Evolutionary conservation across 108 stramenopile genomes (phyloP).

Genomic region (Skeletonema grethae): DNA sequence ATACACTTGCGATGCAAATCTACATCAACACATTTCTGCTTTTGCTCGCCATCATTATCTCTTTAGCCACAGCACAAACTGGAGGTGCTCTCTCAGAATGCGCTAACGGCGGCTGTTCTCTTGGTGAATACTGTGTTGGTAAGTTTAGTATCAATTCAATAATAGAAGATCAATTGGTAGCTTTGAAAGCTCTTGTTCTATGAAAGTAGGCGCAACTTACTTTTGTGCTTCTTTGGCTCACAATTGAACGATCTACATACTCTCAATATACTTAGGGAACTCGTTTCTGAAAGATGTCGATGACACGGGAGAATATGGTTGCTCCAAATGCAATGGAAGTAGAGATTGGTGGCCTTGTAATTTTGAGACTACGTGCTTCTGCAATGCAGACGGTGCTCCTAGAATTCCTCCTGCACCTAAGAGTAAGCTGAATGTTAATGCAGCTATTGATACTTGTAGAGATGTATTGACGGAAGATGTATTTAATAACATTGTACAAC

Average conservation of each 20-base stretch:
- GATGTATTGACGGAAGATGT: slow-evolving; percentile 38
- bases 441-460: slow-evolving; percentile 27
- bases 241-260: slow-evolving; percentile 13
- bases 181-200: slow-evolving; percentile 12
- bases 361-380: slow-evolving; percentile 49
- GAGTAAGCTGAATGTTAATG: slow-evolving; percentile 21
- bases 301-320: slow-evolving; percentile 18
- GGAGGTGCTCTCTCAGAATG: slow-evolving; percentile 44
- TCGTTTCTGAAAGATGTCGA: slow-evolving; percentile 1
- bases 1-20: not conserved
- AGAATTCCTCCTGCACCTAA: slow-evolving; percentile 45
- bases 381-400: slow-evolving; percentile 16
- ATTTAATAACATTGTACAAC: slow-evolving; percentile 38
- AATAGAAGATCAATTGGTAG: no score
- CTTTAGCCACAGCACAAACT: not conserved
- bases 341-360: slow-evolving; percentile 53
- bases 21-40: not conserved
- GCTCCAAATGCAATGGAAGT: slow-evolving; percentile 24
- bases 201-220: no score
- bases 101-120: slow-evolving; percentile 32
- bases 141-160: no score
- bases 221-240: no score
- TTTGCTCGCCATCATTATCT: not conserved
- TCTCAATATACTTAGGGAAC: not conserved
- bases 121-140: slow-evolving; percentile 36